A percentile compares a stretch with the other conserved stretches of the same genome.
Conservation (phyloP, 768 basidiomycete species). For the Chlorophyllum brunneum region DNA sequence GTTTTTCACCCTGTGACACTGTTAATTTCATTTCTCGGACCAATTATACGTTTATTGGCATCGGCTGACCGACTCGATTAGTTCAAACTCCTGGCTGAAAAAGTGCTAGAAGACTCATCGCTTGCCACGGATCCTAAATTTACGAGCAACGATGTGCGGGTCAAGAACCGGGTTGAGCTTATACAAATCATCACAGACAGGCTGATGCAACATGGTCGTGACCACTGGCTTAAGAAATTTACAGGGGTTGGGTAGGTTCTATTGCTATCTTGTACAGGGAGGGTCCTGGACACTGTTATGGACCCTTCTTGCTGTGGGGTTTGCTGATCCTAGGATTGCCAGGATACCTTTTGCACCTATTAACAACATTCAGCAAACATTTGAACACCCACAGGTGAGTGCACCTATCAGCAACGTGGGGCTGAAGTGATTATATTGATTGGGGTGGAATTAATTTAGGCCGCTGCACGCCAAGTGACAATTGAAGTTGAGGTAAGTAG, state of each 20-base stretch:
- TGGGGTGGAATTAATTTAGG: conserved; percentile 35
- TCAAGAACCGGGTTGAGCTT: conserved; percentile 69
- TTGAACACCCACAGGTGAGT: conserved; percentile 72
- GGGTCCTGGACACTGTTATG: not conserved
- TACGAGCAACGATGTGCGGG: conserved; percentile 69
- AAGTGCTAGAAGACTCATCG: conserved; percentile 57
- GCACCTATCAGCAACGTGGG: conserved; percentile 4
- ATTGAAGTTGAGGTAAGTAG: conserved; percentile 72
- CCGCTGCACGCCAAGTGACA: conserved; percentile 67
- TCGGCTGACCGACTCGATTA: conserved; percentile 26
- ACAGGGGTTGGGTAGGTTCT: conserved; percentile 74
- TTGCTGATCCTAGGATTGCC: conserved; percentile 12
- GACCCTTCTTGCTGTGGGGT: not conserved
- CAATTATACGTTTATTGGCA: conserved; percentile 2
- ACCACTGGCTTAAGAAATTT: conserved; percentile 73
- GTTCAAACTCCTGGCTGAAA: conserved; percentile 66
- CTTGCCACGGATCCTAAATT: conserved; percentile 63
- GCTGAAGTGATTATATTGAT: conserved; percentile 11
- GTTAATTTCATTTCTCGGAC: not conserved
- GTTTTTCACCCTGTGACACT: not conserved
- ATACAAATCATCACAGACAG: conserved; percentile 61
- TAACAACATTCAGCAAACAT: conserved; percentile 87
- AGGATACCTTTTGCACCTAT: conserved; percentile 89
- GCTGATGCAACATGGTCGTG: conserved; percentile 53
- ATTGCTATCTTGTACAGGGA: not conserved